Percentiles rank a stretch among this genome's conserved stretches.
Conservation (phyloP, 1,139 yeast species). For the Lodderomyces margitis region DNA sequence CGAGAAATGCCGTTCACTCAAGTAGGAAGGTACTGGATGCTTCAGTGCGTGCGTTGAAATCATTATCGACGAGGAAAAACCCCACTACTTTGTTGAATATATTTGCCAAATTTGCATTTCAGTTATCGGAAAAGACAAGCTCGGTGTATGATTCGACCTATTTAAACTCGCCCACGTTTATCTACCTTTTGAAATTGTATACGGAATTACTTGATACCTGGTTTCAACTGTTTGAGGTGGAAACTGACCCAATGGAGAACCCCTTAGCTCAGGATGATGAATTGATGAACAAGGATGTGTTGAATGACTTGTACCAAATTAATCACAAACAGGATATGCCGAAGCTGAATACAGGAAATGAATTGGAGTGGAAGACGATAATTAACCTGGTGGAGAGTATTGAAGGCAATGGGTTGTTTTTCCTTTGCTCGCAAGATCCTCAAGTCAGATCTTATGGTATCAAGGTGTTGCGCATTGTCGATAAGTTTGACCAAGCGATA, state of each 20-base stretch:
- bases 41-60: constrained; percentile 60
- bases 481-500: constrained; percentile 81
- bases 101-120: constrained; percentile 78
- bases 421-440: constrained; percentile 85
- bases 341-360: constrained; percentile 52
- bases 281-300: constrained; percentile 39
- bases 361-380: constrained; percentile 72
- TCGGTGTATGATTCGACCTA: constrained; percentile 52
- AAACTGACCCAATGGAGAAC: constrained; percentile 9
- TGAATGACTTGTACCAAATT: constrained; percentile 45
- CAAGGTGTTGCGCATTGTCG: constrained; percentile 69
- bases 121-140: constrained; percentile 62
- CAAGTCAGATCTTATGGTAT: constrained; percentile 73
- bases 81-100: constrained; percentile 70
- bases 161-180: constrained; percentile 57
- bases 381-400: constrained; percentile 88
- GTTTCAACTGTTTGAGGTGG: constrained; percentile 54
- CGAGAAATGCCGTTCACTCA: constrained; percentile 72
- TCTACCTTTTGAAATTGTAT: constrained; percentile 62
- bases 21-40: constrained; percentile 61
- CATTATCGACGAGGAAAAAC: constrained; percentile 65
- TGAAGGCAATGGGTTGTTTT: constrained; percentile 93
- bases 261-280: constrained; percentile 40
- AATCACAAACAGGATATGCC: constrained; percentile 38
- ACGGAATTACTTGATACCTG: constrained; percentile 79